Evolutionary conservation across 2,329 filamentous ascomycete genomes (phyloP).

Genomic region (Emergomyces pasteurianus): DNA sequence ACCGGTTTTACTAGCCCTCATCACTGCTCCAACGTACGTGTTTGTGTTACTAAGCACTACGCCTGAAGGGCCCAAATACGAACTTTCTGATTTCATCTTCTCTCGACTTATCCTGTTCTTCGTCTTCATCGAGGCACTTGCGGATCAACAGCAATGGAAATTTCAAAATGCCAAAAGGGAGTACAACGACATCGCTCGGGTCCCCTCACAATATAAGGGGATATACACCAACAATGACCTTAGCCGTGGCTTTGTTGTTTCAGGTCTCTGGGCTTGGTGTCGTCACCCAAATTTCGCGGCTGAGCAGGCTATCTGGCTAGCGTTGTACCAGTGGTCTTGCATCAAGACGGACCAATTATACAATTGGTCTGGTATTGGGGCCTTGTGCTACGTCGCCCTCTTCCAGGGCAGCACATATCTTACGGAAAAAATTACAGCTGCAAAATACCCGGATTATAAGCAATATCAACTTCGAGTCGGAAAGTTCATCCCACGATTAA

Average conservation of each 20-base stretch:
- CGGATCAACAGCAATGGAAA: slow-evolving; percentile 87
- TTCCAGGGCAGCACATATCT: slow-evolving; percentile 86
- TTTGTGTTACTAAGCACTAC: slow-evolving; percentile 57
- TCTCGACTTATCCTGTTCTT: slow-evolving; percentile 44
- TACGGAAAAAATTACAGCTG: slow-evolving; percentile 66
- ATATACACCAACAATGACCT: slow-evolving; percentile 59
- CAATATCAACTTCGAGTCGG: slow-evolving; percentile 74
- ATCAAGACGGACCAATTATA: slow-evolving; percentile 57
- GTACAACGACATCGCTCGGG: slow-evolving; percentile 61
- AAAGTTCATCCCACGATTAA: slow-evolving; percentile 59
- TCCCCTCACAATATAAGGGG: slow-evolving; percentile 43
- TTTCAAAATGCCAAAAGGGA: slow-evolving; percentile 71
- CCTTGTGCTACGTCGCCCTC: slow-evolving; percentile 57
- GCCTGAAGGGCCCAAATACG: slow-evolving; percentile 41
- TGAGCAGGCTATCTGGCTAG: slow-evolving; percentile 83
- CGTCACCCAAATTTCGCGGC: slow-evolving; percentile 91
- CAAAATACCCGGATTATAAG: slow-evolving; percentile 81
- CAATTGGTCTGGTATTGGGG: slow-evolving; percentile 68
- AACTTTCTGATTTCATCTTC: slow-evolving; percentile 49
- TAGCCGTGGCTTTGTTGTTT: slow-evolving; percentile 77
- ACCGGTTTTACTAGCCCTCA: slow-evolving; percentile 64
- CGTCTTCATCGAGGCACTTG: slow-evolving; percentile 60
- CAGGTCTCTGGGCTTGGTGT: slow-evolving; percentile 75
- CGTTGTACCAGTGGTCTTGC: slow-evolving; percentile 79
- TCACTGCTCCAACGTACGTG: slow-evolving; percentile 73